Conservation (phyloP, 805 yeast genomes). For the Saccharomycopsis fermentans region DNA sequence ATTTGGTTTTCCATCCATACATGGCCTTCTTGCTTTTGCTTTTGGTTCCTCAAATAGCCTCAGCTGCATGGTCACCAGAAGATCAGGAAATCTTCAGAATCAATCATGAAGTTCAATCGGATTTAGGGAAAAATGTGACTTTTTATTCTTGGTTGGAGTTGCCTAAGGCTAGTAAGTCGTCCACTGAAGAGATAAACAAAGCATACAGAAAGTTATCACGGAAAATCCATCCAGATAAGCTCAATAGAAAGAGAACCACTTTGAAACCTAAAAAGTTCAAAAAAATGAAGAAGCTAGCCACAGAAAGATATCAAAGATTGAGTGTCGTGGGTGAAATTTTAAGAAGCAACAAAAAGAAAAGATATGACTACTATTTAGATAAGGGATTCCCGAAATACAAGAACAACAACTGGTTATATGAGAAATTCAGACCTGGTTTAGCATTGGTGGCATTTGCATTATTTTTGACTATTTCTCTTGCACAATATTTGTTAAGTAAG, state of each 20-base stretch:
- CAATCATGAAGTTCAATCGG: constrained; percentile 51
- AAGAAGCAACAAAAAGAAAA: constrained; percentile 46
- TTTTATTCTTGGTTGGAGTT: constrained; percentile 63
- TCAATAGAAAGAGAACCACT: constrained; percentile 29
- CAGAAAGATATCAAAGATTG: constrained; percentile 66
- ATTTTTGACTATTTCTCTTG: constrained; percentile 38
- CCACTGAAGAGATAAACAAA: constrained; percentile 44
- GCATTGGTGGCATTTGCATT: constrained; percentile 41
- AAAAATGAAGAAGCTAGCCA: constrained; percentile 37
- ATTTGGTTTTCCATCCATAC: neutral
- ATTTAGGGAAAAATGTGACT: constrained; percentile 49
- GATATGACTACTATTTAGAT: constrained; percentile 75
- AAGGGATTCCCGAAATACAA: constrained; percentile 83
- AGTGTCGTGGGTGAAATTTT: constrained; percentile 68
- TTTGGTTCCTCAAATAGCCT: constrained; percentile 25
- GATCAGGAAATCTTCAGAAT: constrained; percentile 77
- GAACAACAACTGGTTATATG: constrained; percentile 48
- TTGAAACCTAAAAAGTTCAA: constrained; percentile 23
- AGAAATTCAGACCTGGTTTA: constrained; percentile 61
- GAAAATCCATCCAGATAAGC: constrained; percentile 80
- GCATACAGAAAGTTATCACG: constrained; percentile 65
- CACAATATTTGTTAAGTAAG: constrained; percentile 49
- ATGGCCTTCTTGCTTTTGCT: constrained; percentile 16
- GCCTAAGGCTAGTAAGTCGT: constrained; percentile 30
- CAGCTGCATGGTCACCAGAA: constrained; percentile 41